Percentiles rank a stretch among this genome's conserved stretches.
Evolutionary conservation across 2,329 filamentous ascomycete genomes (phyloP).

Genomic region (Teratosphaeriaceae sp.): DNA sequence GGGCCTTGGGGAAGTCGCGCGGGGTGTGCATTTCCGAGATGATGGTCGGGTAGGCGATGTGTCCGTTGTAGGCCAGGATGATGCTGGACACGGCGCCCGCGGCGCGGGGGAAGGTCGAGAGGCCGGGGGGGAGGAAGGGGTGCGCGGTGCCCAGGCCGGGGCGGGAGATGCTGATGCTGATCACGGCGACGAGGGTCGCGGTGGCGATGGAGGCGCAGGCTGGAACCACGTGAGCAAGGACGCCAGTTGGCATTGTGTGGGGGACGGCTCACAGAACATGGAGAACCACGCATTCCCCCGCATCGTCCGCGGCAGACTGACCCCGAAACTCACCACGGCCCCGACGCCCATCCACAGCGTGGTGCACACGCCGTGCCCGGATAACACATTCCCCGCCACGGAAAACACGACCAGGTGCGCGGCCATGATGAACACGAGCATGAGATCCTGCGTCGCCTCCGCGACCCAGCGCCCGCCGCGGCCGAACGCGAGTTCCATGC

Average conservation of each 20-base stretch:
- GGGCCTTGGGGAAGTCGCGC: slow-evolving; percentile 54
- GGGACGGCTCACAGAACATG: slow-evolving; percentile 44
- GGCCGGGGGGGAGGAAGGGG: slow-evolving; percentile 36
- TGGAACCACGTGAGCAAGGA: slow-evolving; percentile 20
- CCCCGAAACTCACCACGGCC: slow-evolving; percentile 50
- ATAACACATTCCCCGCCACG: slow-evolving; percentile 61
- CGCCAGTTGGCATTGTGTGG: no score
- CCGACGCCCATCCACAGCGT: slow-evolving; percentile 54
- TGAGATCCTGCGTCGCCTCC: slow-evolving; percentile 54
- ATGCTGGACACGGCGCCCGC: slow-evolving; percentile 62
- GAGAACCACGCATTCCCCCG: slow-evolving; percentile 58
- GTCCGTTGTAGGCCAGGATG: slow-evolving; percentile 57
- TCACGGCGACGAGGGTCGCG: slow-evolving; percentile 60
- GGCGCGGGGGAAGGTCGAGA: slow-evolving; percentile 35
- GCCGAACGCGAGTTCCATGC: slow-evolving; percentile 56
- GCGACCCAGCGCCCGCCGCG: slow-evolving; percentile 55
- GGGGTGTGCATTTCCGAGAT: slow-evolving; percentile 59
- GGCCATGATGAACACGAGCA: slow-evolving; percentile 62
- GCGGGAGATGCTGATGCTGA: slow-evolving; percentile 51
- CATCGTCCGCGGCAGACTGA: slow-evolving; percentile 56
- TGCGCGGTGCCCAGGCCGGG: slow-evolving; percentile 31
- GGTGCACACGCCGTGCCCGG: slow-evolving; percentile 53
- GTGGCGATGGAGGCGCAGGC: slow-evolving; percentile 58
- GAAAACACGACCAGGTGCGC: slow-evolving; percentile 66
- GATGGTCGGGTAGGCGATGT: slow-evolving; percentile 62